phyloP scores from a whole-genome alignment of 345 rosid species.

The Geranium rotundifolium region DNA sequence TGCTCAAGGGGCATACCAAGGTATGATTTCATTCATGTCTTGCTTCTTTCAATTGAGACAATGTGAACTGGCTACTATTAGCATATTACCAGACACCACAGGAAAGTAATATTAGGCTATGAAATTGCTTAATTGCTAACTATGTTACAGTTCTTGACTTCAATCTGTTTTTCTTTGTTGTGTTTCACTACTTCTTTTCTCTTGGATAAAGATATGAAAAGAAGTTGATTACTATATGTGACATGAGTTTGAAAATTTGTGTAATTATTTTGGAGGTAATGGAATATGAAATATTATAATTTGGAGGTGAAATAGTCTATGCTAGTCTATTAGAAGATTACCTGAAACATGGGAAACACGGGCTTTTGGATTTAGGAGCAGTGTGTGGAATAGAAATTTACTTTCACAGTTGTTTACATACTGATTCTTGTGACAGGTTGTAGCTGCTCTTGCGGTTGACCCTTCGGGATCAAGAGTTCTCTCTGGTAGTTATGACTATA shows the following conservation, averaged over 20 bases:
- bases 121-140: no score
- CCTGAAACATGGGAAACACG: no score
- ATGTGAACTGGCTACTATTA: no score
- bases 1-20: conserved; percentile 83
- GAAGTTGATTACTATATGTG: neutral
- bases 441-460: conserved; percentile 78
- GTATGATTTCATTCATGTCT: conserved; percentile 18
- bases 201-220: no score
- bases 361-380: neutral
- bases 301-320: neutral
- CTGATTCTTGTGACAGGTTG: conserved; percentile 37
- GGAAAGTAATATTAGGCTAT: no score
- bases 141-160: neutral
- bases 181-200: neutral
- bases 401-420: neutral
- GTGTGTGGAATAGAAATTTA: neutral
- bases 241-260: neutral
- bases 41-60: neutral
- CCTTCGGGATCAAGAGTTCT: conserved; percentile 90
- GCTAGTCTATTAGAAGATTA: no score
- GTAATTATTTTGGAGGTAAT: neutral
- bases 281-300: neutral
- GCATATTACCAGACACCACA: no score
- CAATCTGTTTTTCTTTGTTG: neutral
- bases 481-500: conserved; percentile 86